Base-by-base conservation (phyloP, 2,329 filamentous ascomycete species). In the Periconia sp. region DNA sequence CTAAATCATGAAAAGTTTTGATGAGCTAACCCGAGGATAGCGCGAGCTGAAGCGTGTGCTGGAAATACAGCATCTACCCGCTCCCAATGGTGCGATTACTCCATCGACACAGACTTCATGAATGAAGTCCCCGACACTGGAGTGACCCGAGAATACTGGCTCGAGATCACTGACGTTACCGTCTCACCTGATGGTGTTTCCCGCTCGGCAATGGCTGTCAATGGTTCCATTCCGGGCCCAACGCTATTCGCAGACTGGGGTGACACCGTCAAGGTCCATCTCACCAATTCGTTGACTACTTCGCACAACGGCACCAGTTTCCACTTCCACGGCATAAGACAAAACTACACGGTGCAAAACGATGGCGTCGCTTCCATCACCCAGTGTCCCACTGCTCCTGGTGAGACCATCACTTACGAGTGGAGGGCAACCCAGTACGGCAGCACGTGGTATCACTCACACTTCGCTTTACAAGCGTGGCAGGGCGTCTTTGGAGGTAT, bases 121-220 rank as follows among this genome's bases (percentile, higher is more conserved):
- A 68, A 70, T 2, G 69, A 76, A 5, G 71, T 72, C 30, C 82
- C 83, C 1, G 69, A 74, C 33, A 86, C 84, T 0, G 81, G 82
- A 13, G 78, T 84, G 2, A 83, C 81, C 19, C 74, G 84, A 11
- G 74, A 75, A 50, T 80, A 79, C 56, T 75, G 70, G 63, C 68
- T 80, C 18, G 73, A 76, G 20, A 61, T 79, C 31, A 72, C 70
- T 5, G 76, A 79, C 35, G 70, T 69, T 0, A 77, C 74, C 0
- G 62, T 76, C 17, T 68, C 77, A 3, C 82, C 83, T 0, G 85
- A 87, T 63, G 84, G 85, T 18, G 82, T 84, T 2, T 64, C 62
- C 2, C 64, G 68, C 20, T 59, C 63, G 1, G 73, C 48, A 60
- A 68, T 70, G 64, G 60, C 66, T 23, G 53, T 79, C 58, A 79